Base-by-base conservation (phyloP, 2,329 filamentous ascomycete species). In the Pyrenochaeta sp. region DNA sequence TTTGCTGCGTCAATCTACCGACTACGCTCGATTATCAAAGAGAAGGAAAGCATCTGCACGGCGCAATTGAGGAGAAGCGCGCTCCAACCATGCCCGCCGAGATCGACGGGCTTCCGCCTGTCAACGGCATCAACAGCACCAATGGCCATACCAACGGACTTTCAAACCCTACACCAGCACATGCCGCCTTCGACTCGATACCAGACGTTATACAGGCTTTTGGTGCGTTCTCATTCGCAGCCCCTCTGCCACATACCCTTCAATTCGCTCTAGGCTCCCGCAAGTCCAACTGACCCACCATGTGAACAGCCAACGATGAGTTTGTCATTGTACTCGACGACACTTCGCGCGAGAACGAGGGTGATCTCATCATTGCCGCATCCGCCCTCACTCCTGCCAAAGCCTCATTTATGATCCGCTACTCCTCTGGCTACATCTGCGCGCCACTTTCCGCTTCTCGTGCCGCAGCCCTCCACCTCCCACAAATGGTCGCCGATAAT, bases 301-400 rank as follows among this genome's bases (percentile, higher is more conserved):
- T 27, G 3, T 53, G 20, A n/a, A 17, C 63, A 78, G 76, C 71
- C 40, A 71, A 75, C 63, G 92, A 92, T 77, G 88, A 98, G 74
- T 98, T 98, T 83, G 89, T 99, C 74, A 87, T 99, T 58, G 94
- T 97, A 32, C 91, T 99, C 71, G 95, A 99, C 81, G 90, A 91
- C 65, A 87, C 92, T 61, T 86, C 88, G 58, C 93, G 95, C 77
- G 95, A 99, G 78, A 99, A 99, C 77, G 95, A 99, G 84, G 95
- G 93, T 77, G 95, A 99, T 80, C 86, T 99, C 43, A 97, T 98
- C 77, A 96, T 98, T 72, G 91, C 95, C 63, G 94, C 92, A 58
- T 82, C 92, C 64, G 85, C 90, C 69, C 81, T 97, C 61, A 97
- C 94, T 7, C 84, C 92, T 20, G 85, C 90, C 62, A 94, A 98